These are phyloP conservation scores for Lepiota brunneoincarnata DNA, from an alignment of 768 basidiomycete species.

Conservation along the genomic window DNA sequence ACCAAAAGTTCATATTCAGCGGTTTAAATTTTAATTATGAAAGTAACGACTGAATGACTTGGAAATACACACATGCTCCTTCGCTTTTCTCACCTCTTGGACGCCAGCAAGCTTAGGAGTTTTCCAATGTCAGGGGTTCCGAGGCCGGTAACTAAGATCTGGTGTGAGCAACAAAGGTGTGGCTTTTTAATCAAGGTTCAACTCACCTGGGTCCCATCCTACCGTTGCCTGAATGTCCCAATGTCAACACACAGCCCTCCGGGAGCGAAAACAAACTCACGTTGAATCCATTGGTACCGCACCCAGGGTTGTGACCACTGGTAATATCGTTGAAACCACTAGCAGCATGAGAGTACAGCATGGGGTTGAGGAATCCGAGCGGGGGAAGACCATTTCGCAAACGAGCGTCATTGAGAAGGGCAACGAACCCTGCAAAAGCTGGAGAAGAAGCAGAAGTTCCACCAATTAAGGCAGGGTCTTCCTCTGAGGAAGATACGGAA, in stretches of 20 bases:
- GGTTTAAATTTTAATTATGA: background rate
- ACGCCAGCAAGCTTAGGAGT: conserved; percentile 33
- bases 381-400: conserved; percentile 38
- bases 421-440: conserved; percentile 57
- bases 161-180: background rate
- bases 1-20: too few species aligned
- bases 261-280: conserved; percentile 28
- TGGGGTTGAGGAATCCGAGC: conserved; percentile 65
- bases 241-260: background rate
- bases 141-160: conserved; percentile 42
- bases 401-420: conserved; percentile 61
- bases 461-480: conserved; percentile 28
- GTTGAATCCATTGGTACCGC: conserved; percentile 62
- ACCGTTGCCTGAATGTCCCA: conserved; percentile 29
- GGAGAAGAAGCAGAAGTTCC: conserved; percentile 68
- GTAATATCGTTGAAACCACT: conserved; percentile 56
- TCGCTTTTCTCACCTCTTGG: too few species aligned
- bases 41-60: too few species aligned
- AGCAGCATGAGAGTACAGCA: conserved; percentile 45
- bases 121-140: conserved; percentile 54
- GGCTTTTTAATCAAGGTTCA: background rate
- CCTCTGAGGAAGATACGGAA: conserved; percentile 50
- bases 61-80: too few species aligned
- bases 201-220: conserved; percentile 60
- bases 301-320: conserved; percentile 48